Evolutionary conservation across 805 yeast genomes (phyloP).

Genomic region (Osmozyma mogii): DNA sequence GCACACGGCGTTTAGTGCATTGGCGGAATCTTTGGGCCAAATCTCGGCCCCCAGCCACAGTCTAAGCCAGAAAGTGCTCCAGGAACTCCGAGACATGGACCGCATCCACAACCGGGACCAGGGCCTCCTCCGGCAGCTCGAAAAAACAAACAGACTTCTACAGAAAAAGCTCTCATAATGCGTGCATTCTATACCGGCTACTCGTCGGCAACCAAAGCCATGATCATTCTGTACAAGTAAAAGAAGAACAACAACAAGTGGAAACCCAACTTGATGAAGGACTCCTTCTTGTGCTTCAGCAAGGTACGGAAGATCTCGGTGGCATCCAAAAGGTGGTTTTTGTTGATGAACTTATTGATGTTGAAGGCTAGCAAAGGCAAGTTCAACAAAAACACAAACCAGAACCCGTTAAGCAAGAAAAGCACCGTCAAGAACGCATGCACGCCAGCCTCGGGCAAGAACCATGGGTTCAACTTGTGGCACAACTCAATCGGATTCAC

Average conservation of each 20-base stretch:
- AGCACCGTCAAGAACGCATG: constrained; percentile 66
- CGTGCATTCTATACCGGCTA: too few species aligned
- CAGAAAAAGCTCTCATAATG: too few species aligned
- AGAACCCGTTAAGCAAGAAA: constrained; percentile 80
- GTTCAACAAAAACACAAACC: constrained; percentile 82
- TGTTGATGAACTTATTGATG: constrained; percentile 66
- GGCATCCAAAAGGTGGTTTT: constrained; percentile 86
- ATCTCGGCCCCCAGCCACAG: too few species aligned
- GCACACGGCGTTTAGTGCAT: constrained; percentile 11
- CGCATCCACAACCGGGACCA: too few species aligned
- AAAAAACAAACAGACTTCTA: too few species aligned
- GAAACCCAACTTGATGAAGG: constrained; percentile 84
- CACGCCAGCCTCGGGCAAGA: constrained; percentile 81
- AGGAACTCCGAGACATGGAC: too few species aligned
- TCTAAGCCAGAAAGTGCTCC: too few species aligned
- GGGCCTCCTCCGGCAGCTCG: too few species aligned
- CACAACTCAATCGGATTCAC: constrained; percentile 96
- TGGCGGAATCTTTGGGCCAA: constrained; percentile 7
- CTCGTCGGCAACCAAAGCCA: constrained; percentile 78
- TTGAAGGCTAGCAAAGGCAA: constrained; percentile 81
- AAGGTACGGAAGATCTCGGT: constrained; percentile 95
- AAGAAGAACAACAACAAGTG: constrained; percentile 88
- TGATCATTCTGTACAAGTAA: constrained; percentile 92
- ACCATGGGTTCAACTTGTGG: constrained; percentile 80
- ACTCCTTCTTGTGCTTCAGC: constrained; percentile 86